phyloP scores from a whole-genome alignment of 2,329 filamentous ascomycete genomes.

The Rhytidhysteron rufulum region DNA sequence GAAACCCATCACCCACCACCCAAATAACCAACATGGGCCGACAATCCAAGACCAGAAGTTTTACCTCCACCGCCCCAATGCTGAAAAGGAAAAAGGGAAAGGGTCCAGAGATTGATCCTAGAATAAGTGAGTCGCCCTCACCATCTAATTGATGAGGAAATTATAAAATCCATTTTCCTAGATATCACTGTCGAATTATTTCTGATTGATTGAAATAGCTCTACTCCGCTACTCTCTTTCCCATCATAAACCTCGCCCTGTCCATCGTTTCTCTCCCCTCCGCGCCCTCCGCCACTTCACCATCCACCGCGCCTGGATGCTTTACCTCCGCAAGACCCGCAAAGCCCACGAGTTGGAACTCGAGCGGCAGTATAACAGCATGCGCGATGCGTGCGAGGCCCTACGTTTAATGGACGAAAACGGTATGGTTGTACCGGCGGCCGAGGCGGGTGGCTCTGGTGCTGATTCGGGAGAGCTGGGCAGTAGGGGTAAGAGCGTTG shows the following conservation, averaged over 20 bases:
- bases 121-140: slow-evolving; percentile 13
- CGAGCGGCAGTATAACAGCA: slow-evolving; percentile 74
- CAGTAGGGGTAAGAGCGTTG: slow-evolving; percentile 50
- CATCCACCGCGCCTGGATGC: slow-evolving; percentile 91
- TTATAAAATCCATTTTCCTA: too few species aligned
- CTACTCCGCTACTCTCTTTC: slow-evolving; percentile 67
- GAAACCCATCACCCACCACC: background rate
- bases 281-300: slow-evolving; percentile 95
- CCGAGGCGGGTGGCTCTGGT: slow-evolving; percentile 54
- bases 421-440: slow-evolving; percentile 40
- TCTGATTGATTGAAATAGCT: slow-evolving; percentile 35
- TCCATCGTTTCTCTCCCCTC: slow-evolving; percentile 83
- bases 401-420: slow-evolving; percentile 54
- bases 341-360: slow-evolving; percentile 65
- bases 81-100: slow-evolving; percentile 1
- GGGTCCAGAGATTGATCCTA: slow-evolving; percentile 5
- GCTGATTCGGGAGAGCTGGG: slow-evolving; percentile 29
- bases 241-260: slow-evolving; percentile 66
- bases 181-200: background rate
- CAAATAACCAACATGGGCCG: background rate
- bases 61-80: slow-evolving; percentile 7
- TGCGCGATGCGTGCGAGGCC: slow-evolving; percentile 82
- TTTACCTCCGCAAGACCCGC: slow-evolving; percentile 69
- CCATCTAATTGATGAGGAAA: too few species aligned
- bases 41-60: slow-evolving; percentile 4